phyloP scores from a whole-genome alignment of 352 stramenopile genomes.

The Phytopythium chamaehyphon region DNA sequence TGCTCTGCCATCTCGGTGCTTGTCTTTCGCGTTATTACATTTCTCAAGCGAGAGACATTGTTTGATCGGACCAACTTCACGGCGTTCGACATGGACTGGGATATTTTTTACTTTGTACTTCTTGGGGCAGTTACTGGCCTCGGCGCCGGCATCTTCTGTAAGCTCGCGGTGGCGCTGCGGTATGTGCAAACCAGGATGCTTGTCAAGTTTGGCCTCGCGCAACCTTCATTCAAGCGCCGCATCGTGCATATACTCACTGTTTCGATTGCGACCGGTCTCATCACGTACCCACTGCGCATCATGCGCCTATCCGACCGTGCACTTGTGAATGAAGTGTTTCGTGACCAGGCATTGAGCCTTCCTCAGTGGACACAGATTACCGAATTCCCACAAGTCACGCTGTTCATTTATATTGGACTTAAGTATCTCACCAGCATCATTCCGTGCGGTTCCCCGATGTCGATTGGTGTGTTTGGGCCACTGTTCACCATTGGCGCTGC shows the following conservation, averaged over 20 bases:
- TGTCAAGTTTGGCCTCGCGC: conserved; percentile 40
- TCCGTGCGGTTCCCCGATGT: conserved; percentile 65
- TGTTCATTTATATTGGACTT: conserved; percentile 69
- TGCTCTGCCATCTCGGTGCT: conserved; percentile 75
- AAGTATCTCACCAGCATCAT: conserved; percentile 72
- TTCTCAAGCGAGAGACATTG: conserved; percentile 64
- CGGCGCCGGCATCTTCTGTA: conserved; percentile 61
- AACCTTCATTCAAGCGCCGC: conserved; percentile 50
- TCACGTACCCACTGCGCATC: conserved; percentile 69
- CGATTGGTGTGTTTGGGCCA: conserved; percentile 77
- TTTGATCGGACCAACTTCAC: conserved; percentile 77
- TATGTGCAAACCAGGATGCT: conserved; percentile 52
- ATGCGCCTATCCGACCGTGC: conserved; percentile 64
- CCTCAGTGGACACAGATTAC: conserved; percentile 63
- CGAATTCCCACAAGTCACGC: conserved; percentile 44
- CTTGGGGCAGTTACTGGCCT: conserved; percentile 66
- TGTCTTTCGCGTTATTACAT: conserved; percentile 73
- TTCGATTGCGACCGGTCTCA: conserved; percentile 42
- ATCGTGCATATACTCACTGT: conserved; percentile 59
- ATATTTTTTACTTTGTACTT: conserved; percentile 70
- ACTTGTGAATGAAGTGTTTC: conserved; percentile 79
- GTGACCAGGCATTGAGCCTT: conserved; percentile 50
- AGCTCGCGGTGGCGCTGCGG: conserved; percentile 37
- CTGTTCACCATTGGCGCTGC: conserved; percentile 81
- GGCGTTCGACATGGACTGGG: conserved; percentile 76